Evolutionary conservation across 495 filamentous ascomycete species (phyloP).

Genomic region (Lasiosphaeria miniovina): DNA sequence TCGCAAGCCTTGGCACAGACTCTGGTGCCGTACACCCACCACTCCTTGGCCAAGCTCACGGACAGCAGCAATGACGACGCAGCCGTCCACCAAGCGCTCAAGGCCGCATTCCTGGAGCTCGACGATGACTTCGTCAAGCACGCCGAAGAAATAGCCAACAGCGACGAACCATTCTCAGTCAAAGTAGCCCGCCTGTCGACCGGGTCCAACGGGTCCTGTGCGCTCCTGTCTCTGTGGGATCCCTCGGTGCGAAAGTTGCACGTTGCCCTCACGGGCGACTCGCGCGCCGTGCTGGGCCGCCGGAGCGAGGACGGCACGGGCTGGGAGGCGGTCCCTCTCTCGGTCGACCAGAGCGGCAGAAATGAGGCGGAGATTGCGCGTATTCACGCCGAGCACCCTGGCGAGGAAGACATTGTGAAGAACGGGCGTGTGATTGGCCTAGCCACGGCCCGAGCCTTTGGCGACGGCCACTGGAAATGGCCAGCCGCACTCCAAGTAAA

Average conservation of each 20-base stretch:
- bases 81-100: constrained; percentile 33
- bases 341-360: constrained; percentile 57
- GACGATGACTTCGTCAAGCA: constrained; percentile 49
- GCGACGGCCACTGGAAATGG: constrained; percentile 65
- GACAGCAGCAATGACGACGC: not conserved
- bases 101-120: constrained; percentile 45
- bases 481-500: constrained; percentile 42
- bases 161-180: not conserved
- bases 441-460: constrained; percentile 58
- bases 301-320: constrained; percentile 35
- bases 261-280: constrained; percentile 54
- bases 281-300: constrained; percentile 58
- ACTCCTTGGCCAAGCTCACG: not conserved
- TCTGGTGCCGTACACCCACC: constrained; percentile 15
- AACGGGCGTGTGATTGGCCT: constrained; percentile 56
- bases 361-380: constrained; percentile 52
- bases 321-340: constrained; percentile 52
- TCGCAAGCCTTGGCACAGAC: constrained; percentile 12
- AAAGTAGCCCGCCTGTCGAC: constrained; percentile 24
- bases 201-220: constrained; percentile 57
- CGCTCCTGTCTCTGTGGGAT: constrained; percentile 56
- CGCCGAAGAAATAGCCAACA: constrained; percentile 34
- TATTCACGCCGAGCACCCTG: constrained; percentile 54
- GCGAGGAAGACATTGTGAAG: constrained; percentile 52
- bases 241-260: constrained; percentile 44